A percentile compares a stretch with the other conserved stretches of the same genome.
Conservation (phyloP, 106 monocot species). For the Hemerocallis citrina region DNA sequence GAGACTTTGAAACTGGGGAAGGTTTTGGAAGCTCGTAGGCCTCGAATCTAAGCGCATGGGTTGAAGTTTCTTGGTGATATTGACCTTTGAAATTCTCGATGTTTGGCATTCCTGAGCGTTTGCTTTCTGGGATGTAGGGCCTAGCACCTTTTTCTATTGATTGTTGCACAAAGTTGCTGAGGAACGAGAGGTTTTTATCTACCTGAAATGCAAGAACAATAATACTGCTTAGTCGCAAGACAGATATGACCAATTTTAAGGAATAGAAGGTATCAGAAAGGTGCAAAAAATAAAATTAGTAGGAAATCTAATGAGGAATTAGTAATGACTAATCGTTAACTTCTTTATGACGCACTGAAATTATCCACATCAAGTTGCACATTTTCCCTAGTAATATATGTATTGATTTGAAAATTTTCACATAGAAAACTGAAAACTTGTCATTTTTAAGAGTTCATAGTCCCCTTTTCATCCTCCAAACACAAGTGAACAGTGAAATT, state of each 20-base stretch:
- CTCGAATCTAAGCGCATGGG: constrained; percentile 70
- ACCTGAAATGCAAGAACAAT: constrained; percentile 35
- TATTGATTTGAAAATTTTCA: too few species aligned
- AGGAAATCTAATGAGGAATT: background rate
- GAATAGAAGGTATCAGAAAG: too few species aligned
- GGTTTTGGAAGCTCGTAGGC: constrained; percentile 93
- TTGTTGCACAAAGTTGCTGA: constrained; percentile 52
- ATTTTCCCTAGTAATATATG: too few species aligned
- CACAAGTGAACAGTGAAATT: too few species aligned
- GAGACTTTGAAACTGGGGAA: constrained; percentile 10
- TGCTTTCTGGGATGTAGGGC: constrained; percentile 78
- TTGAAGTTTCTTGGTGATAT: constrained; percentile 49
- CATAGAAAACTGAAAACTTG: too few species aligned
- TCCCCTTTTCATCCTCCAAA: too few species aligned
- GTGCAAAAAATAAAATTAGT: background rate
- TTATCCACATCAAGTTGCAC: background rate
- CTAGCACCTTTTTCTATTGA: constrained; percentile 73
- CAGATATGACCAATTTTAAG: background rate
- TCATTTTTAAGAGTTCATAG: too few species aligned
- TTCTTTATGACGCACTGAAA: too few species aligned
- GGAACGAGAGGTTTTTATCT: constrained; percentile 70
- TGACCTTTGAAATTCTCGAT: constrained; percentile 33
- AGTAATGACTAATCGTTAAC: too few species aligned
- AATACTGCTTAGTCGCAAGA: too few species aligned
- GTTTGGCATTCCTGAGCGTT: constrained; percentile 40